A percentile compares a stretch with the other conserved stretches of the same genome.
phyloP scores from a whole-genome alignment of 2,329 filamentous ascomycete species.

The Onygena corvina region DNA sequence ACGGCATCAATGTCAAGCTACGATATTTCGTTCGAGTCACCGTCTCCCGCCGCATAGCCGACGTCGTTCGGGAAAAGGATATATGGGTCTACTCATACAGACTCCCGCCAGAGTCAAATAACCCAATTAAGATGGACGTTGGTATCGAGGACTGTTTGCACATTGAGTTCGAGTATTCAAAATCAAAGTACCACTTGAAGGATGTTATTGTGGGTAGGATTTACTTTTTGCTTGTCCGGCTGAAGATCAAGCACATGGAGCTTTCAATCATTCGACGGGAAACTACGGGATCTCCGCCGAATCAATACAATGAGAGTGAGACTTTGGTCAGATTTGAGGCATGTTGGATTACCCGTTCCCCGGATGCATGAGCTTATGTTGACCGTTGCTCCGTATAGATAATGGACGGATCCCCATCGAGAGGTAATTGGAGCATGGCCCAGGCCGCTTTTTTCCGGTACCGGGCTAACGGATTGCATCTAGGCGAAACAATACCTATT shows the following conservation, averaged over 20 bases:
- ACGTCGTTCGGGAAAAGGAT: slow-evolving; percentile 97
- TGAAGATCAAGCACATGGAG: slow-evolving; percentile 99
- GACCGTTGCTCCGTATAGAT: slow-evolving; percentile 46
- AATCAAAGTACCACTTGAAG: slow-evolving; percentile 97
- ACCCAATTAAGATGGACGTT: slow-evolving; percentile 99
- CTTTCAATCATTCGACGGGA: slow-evolving; percentile 92
- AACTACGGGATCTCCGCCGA: slow-evolving; percentile 89
- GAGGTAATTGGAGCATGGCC: slow-evolving; percentile 49
- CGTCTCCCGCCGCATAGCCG: slow-evolving; percentile 90
- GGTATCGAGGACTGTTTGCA: slow-evolving; percentile 98
- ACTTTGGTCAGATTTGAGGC: slow-evolving; percentile 94
- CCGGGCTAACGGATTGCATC: neutral
- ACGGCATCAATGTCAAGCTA: slow-evolving; percentile 98
- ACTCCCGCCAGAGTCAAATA: slow-evolving; percentile 96
- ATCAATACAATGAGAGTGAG: slow-evolving; percentile 99
- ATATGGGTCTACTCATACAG: slow-evolving; percentile 99
- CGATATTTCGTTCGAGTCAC: slow-evolving; percentile 97
- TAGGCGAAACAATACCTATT: slow-evolving; percentile 85
- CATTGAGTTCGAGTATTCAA: slow-evolving; percentile 99
- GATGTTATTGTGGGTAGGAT: slow-evolving; percentile 97
- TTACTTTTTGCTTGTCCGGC: slow-evolving; percentile 89
- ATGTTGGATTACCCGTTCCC: slow-evolving; percentile 18
- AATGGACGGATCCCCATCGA: slow-evolving; percentile 97
- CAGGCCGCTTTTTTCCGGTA: neutral
- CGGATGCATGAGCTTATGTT: slow-evolving; percentile 10